Evolutionary conservation across 2,329 filamentous ascomycete species (phyloP).

Genomic region (Colletotrichum tabaci): DNA sequence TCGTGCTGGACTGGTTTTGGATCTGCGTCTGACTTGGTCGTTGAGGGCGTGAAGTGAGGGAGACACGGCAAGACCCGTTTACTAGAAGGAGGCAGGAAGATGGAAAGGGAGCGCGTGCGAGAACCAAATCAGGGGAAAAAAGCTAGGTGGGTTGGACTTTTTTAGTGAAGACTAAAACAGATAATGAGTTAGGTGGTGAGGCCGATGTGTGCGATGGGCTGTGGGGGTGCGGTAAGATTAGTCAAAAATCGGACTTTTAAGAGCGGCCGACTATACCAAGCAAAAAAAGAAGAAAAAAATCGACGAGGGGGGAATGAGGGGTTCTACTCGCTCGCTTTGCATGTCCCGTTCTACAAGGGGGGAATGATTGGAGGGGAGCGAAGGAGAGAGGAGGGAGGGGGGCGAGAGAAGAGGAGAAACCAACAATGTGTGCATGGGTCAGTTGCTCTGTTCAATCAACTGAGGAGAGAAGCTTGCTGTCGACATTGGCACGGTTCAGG

Average conservation of each 20-base stretch:
- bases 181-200: slow-evolving; percentile 32
- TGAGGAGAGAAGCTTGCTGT: slow-evolving; percentile 1
- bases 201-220: slow-evolving; percentile 36
- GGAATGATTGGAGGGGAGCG: not conserved
- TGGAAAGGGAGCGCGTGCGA: slow-evolving; percentile 22
- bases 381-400: not conserved
- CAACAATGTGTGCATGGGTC: slow-evolving; percentile 22
- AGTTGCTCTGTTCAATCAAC: not conserved
- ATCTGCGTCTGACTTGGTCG: slow-evolving; percentile 5
- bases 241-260: slow-evolving; percentile 17
- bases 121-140: not conserved
- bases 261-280: slow-evolving; percentile 11
- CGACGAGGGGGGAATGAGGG: slow-evolving; percentile 29
- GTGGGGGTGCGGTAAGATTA: slow-evolving; percentile 41
- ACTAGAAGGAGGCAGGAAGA: slow-evolving; percentile 4
- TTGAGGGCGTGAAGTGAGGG: slow-evolving; percentile 13
- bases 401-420: slow-evolving; percentile 15
- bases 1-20: not conserved
- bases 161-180: slow-evolving; percentile 38
- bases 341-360: slow-evolving; percentile 4
- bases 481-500: not conserved
- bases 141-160: slow-evolving; percentile 29
- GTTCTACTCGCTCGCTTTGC: slow-evolving; percentile 29
- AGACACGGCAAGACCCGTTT: slow-evolving; percentile 20
- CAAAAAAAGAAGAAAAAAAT: slow-evolving; percentile 5